These are phyloP conservation scores for Wallacemonas sp. DNA, from an alignment of 208 protist species.

Conservation along the genomic window DNA sequence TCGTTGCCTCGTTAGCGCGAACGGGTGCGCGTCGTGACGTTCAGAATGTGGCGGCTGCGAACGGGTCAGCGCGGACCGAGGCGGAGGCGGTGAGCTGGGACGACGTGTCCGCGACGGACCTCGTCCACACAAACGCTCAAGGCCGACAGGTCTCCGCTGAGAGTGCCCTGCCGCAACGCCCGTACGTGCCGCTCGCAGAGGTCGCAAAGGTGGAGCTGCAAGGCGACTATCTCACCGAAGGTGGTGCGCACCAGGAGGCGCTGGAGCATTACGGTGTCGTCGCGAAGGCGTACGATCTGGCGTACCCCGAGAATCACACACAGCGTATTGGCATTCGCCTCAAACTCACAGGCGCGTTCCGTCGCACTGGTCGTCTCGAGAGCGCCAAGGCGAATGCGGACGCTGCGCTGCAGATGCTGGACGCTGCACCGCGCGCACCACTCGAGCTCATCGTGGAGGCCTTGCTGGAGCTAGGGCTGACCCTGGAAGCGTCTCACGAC, in stretches of 20 bases:
- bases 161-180: conserved; percentile 16
- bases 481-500: conserved; percentile 47
- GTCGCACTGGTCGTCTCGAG: conserved; percentile 63
- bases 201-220: conserved; percentile 87
- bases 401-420: conserved; percentile 64
- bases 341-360: conserved; percentile 79
- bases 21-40: not conserved
- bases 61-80: too few relatives aligned
- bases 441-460: conserved; percentile 87
- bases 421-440: conserved; percentile 40
- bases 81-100: conserved; percentile 54
- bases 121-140: conserved; percentile 48
- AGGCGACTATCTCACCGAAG: conserved; percentile 85
- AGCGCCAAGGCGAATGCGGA: conserved; percentile 70
- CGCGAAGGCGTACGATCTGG: conserved; percentile 80
- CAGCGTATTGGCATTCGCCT: conserved; percentile 70
- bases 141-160: not conserved
- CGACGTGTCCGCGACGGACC: conserved; percentile 60
- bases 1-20: conserved; percentile 23
- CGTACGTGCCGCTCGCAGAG: conserved; percentile 80
- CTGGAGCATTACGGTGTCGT: conserved; percentile 89
- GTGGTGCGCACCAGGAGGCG: conserved; percentile 82
- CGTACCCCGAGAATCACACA: conserved; percentile 78
- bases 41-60: not conserved
- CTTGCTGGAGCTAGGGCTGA: conserved; percentile 79